Evolutionary conservation across 345 rosid genomes (phyloP), one percentile per base, ranked within the genome.

Genomic region (Eucalyptus sp.): DNA sequence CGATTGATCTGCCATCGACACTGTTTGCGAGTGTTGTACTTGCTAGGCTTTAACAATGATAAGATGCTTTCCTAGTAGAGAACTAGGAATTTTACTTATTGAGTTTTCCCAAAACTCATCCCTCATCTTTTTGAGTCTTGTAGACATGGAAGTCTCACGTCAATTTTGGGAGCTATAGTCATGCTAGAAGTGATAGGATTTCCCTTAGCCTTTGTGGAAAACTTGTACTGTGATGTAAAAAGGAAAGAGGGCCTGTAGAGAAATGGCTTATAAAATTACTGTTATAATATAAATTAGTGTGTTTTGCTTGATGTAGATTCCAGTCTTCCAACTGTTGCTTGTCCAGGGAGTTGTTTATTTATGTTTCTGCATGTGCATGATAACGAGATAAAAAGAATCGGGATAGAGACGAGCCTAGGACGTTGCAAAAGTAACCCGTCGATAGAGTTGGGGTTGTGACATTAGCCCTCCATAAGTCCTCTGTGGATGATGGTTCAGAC

Each of bases 21-120:
- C 0, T 0, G 6, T 56, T 56, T 56, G 27, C 0, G 1, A 18
- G 8, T 22, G 27, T 24, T 56, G 62, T 24, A 22, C 62, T 56
- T 56, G 12, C 29, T 56, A 56, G 12, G 0, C 62, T 22, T 56
- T 8, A 16, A 51, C 0, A 6, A 56, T 56, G 5, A 56, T 22
- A 13, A 56, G 0, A 56, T 24, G 62, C 6, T 1, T 22, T 24
- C 27, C 6, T 56, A 56, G 27, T 10, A 9, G 12, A 54, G 1
- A 56, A 24, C 10, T 56, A 56, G 0, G 27, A 24, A 24, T 56
- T 56, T 56, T 24, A 56, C 13, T 10, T 56, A 10, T 0, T 1
- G 1, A 56, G 62, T 56, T 56, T 56, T 11, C 62, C 13, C 1
- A 56, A 56, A 56, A 56, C 62, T 56, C 1, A 56, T 24, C 62